Evolutionary conservation across 2,329 filamentous ascomycete genomes (phyloP).

Genomic region (Monosporascus sp.): DNA sequence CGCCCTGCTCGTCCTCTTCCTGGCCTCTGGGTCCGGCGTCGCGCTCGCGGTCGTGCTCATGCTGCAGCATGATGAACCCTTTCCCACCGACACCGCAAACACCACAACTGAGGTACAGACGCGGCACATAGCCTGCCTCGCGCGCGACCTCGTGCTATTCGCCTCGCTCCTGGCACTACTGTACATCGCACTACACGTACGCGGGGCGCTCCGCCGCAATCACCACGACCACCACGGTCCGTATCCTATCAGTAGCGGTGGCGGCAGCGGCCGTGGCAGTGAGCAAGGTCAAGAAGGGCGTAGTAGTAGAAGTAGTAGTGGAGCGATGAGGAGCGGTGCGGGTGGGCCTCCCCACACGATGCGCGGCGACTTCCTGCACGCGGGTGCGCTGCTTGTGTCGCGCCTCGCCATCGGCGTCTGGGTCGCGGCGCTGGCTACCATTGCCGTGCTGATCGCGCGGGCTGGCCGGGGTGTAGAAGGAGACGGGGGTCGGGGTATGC

Average conservation of each 20-base stretch:
- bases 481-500: background rate
- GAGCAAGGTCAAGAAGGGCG: background rate
- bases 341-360: slow-evolving; percentile 19
- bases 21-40: slow-evolving; percentile 23
- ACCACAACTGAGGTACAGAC: background rate
- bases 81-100: too few relatives aligned
- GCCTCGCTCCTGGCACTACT: slow-evolving; percentile 20
- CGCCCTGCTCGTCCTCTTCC: slow-evolving; percentile 24
- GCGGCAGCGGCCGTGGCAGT: background rate
- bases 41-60: slow-evolving; percentile 23
- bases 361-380: slow-evolving; percentile 25
- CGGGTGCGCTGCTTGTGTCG: slow-evolving; percentile 24
- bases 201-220: slow-evolving; percentile 12
- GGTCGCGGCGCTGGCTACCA: slow-evolving; percentile 25
- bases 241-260: background rate
- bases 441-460: slow-evolving; percentile 22
- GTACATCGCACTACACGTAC: slow-evolving; percentile 25
- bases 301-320: background rate
- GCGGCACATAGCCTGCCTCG: slow-evolving; percentile 13
- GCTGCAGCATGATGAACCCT: slow-evolving; percentile 8
- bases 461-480: background rate
- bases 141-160: slow-evolving; percentile 27
- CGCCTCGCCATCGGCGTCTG: slow-evolving; percentile 25
- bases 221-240: background rate
- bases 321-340: slow-evolving; percentile 16